Base-by-base conservation (phyloP, 2,329 filamentous ascomycete species). In the Pestalotiopsis sp. region DNA sequence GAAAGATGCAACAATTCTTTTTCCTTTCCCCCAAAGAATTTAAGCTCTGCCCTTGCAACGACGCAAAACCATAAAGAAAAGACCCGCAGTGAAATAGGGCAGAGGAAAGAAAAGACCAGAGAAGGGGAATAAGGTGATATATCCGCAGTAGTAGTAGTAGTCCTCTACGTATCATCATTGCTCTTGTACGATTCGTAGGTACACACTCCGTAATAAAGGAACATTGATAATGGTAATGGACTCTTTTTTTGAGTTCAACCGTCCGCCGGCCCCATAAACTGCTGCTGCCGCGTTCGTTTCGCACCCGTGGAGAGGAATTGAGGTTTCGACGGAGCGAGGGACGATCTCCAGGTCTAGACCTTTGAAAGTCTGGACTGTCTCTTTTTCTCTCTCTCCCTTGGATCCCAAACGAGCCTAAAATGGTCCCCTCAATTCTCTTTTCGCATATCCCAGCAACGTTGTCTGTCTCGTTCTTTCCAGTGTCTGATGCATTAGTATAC, bases 401-500 rank as follows among this genome's bases (percentile, higher is more conserved):
- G 31, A 36, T 36, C 31, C 31, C 31, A 36, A 36, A 36, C 31
- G 31, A 36, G 31, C 31, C 31, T 36, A 36, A 36, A n/a, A 52
- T 52, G 14, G 45, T 52, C 45, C 45, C 31, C 45, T 52, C 45
- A 52, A 52, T n/a, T n/a, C 17, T 23, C 23, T 23, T 52, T n/a
- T n/a, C 20, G 20, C 45, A 9, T 52, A 52, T 62, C 59, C 59
- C 59, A 62, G 27, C 38, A 17, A 25, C 59, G 25, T 13, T 20
- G 27, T 25, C 31, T 36, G 27, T 52, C 45, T 52, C 45, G 20
- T 52, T 52, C 45, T n/a, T 52, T 52, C 20, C 20, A 23, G 23
- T 52, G 45, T n/a, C 45, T 52, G 45, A 52, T 52, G 59, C 59
- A n/a, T 39, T 61, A 62, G 59, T 20, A 62, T 62, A 36, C 14